A percentile compares a stretch with the other conserved stretches of the same genome.
These are phyloP conservation scores for Albizia julibrissin DNA, from an alignment of 306 rosid species.

Conservation along the genomic window DNA sequence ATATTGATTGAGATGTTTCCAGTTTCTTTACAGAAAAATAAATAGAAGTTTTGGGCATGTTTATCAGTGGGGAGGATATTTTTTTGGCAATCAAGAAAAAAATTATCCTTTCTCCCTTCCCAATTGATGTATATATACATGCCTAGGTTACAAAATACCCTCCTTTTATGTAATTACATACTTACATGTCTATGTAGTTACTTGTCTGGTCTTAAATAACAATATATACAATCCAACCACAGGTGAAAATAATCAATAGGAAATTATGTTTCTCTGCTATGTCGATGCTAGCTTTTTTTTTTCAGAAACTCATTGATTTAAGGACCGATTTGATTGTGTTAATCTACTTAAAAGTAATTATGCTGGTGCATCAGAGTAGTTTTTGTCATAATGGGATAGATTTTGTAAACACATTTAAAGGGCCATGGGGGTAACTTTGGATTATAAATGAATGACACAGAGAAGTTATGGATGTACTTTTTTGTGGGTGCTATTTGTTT, in stretches of 20 bases:
- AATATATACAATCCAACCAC: neutral
- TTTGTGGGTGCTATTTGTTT: constrained; percentile 18
- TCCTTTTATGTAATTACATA: neutral
- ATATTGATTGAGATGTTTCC: neutral
- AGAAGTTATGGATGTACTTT: constrained; percentile 24
- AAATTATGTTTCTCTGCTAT: neutral
- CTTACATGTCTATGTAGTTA: neutral
- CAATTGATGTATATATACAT: neutral
- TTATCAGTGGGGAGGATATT: neutral
- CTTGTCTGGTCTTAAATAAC: constrained; percentile 9
- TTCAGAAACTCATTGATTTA: neutral
- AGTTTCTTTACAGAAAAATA: neutral
- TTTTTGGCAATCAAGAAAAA: neutral
- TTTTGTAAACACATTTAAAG: constrained; percentile 20
- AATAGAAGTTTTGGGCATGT: neutral
- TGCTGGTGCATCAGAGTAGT: neutral
- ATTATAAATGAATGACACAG: constrained; percentile 5
- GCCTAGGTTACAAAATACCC: neutral
- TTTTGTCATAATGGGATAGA: constrained; percentile 8
- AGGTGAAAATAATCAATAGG: neutral
- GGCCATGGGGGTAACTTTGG: constrained; percentile 14
- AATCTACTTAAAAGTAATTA: neutral
- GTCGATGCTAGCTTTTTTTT: neutral
- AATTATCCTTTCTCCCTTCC: constrained; percentile 1
- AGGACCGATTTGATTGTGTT: neutral